Evolutionary conservation across 768 basidiomycete species (phyloP), one percentile per base, ranked within the genome.

Genomic region (Terana coerulea): DNA sequence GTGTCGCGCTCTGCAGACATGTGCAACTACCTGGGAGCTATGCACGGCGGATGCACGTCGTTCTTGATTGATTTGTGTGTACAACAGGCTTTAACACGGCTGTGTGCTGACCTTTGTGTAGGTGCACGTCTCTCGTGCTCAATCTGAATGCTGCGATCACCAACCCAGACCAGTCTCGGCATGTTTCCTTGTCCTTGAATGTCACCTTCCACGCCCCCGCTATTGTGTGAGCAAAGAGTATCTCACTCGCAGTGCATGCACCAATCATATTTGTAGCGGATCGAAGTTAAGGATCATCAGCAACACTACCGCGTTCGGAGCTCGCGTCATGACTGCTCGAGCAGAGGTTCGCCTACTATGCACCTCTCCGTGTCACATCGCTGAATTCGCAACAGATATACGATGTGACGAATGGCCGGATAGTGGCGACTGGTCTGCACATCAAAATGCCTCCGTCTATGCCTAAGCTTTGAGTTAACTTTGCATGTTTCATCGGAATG

Each of bases 41-140:
- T 65, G 33, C 64, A 65, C 10, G 64, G 64, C 6, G 64, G 52
- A 28, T 64, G 64, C 29, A 54, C 58, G 10, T 62, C 61, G 12
- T 61, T 56, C 30, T 39, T 65, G 15, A 53, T 65, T 15, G 64
- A 65, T 31, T 42, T 55, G 63, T 63, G 24, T 33, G 53, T 35
- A n/a, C 3, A 44, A 12, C 22, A n/a, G 25, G 15, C 2, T 26
- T 40, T 26, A 17, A 10, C n/a, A 14, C 17, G 14, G 7, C 6
- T 22, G 31, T 24, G 21, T n/a, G 3, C 17, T 35, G 46, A 31
- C 19, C 10, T n/a, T 28, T 25, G 26, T 24, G 8, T 22, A 50
- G 49, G n/a, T 50, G 49, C 21, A 40, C 49, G 21, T 41, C 49
- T 3, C 28, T 50, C 25, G 39, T 30, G 4, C 15, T 50, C 29